Percentiles rank a stretch among this genome's conserved stretches.
Evolutionary conservation across 192 early-diverging fungal species (phyloP).

Genomic region (Coemansia sp.): DNA sequence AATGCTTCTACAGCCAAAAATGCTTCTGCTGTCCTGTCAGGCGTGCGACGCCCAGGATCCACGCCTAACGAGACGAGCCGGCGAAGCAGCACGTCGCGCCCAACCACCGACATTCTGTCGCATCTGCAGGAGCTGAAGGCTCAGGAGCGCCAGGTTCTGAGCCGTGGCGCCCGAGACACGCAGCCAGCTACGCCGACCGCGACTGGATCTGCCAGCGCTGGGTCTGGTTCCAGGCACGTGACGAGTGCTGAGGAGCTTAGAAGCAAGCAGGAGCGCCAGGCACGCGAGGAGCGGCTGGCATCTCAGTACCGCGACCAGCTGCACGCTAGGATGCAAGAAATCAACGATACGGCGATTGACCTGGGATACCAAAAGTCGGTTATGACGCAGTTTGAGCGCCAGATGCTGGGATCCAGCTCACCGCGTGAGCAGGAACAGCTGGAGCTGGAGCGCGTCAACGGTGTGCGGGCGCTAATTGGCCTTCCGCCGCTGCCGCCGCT

Average conservation of each 20-base stretch:
- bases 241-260: constrained; percentile 17
- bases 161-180: constrained; percentile 19
- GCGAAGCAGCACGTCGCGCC: constrained; percentile 22
- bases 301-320: constrained; percentile 40
- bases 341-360: constrained; percentile 34
- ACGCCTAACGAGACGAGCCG: constrained; percentile 15
- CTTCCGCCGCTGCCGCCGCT: constrained; percentile 38
- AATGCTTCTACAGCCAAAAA: not conserved
- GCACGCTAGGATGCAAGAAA: constrained; percentile 17
- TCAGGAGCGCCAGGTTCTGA: constrained; percentile 44
- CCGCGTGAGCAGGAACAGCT: constrained; percentile 40
- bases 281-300: constrained; percentile 39
- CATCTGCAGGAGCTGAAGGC: constrained; percentile 50
- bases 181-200: not conserved
- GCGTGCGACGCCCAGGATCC: constrained; percentile 9
- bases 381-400: constrained; percentile 44
- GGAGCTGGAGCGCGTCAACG: constrained; percentile 49
- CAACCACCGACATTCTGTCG: constrained; percentile 40
- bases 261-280: constrained; percentile 44
- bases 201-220: not conserved
- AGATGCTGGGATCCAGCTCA: constrained; percentile 41
- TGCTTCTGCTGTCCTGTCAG: not conserved
- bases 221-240: not conserved
- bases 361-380: constrained; percentile 35
- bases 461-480: constrained; percentile 46